Conservation (phyloP, 768 basidiomycete species). For the Macrolepiota dolichaula region DNA sequence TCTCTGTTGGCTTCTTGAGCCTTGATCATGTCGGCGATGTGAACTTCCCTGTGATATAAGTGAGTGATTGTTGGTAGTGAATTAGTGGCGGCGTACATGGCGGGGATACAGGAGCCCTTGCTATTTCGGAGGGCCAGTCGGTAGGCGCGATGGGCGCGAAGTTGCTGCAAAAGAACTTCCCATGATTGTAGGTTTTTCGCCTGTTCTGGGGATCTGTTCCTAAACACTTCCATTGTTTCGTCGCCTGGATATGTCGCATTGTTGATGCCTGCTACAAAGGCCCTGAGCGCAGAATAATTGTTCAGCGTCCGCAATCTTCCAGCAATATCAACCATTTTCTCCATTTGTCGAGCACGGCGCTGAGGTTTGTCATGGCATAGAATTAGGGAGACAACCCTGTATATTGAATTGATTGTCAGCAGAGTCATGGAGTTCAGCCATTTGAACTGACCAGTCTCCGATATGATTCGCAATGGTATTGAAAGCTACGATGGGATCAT, state of each 20-base stretch:
- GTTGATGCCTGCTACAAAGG: slow-evolving; percentile 92
- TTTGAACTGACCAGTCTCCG: slow-evolving; percentile 65
- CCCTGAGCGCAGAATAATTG: slow-evolving; percentile 91
- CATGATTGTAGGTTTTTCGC: slow-evolving; percentile 80
- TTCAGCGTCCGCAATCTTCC: slow-evolving; percentile 75
- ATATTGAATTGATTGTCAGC: neutral
- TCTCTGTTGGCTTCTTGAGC: slow-evolving; percentile 85
- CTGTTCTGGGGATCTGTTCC: slow-evolving; percentile 57
- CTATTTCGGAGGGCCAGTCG: slow-evolving; percentile 84
- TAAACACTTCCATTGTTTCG: slow-evolving; percentile 73
- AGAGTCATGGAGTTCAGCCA: neutral
- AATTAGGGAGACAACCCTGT: slow-evolving; percentile 88
- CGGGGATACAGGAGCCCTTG: slow-evolving; percentile 85
- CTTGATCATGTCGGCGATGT: slow-evolving; percentile 84
- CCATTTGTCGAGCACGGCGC: slow-evolving; percentile 75
- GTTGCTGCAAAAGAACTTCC: slow-evolving; percentile 80
- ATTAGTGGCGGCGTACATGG: slow-evolving; percentile 47
- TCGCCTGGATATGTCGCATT: slow-evolving; percentile 76
- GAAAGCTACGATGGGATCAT: slow-evolving; percentile 72
- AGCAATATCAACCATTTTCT: slow-evolving; percentile 86
- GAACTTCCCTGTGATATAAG: slow-evolving; percentile 69
- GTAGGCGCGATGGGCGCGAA: slow-evolving; percentile 86
- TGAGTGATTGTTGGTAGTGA: slow-evolving; percentile 2
- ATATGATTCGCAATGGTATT: slow-evolving; percentile 80
- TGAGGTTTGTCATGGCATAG: slow-evolving; percentile 80